Base-by-base conservation (phyloP, 2,329 filamentous ascomycete genomes). In the Penicillium sp. region DNA sequence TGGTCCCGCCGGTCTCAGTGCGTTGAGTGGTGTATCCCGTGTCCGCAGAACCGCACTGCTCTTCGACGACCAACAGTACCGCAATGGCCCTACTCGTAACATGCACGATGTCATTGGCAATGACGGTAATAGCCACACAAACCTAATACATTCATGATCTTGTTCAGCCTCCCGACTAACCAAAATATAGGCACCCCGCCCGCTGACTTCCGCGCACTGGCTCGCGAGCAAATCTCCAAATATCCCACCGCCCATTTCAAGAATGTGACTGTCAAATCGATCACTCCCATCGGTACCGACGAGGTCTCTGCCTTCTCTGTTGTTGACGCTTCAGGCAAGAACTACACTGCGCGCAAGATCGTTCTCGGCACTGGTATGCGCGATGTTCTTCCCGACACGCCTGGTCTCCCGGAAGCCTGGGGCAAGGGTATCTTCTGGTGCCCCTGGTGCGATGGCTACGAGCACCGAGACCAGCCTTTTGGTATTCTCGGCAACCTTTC, bases 361-460 rank as follows among this genome's bases (percentile, higher is more conserved):
- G 74, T 88, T 36, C 78, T 88, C 3, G 85, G 79, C 22, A 87
- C 85, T 0, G 86, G 85, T 5, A 70, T 88, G 19, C 73, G 72
- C 6, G 85, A 87, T 64, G 68, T 84, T 24, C 72, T 88, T 2
- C 84, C 86, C 1, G 22, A 58, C 0, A 87, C 84, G 0, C 84
- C 85, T 0, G 85, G 86, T 0, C 55, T 87, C 0, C 35, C 63
- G 7, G 81, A 85, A 55, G 82, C 80, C 66, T 88, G 82, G 81
- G 84, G 83, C 50, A 78, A 83, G 60, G 85, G 85, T 9, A 82
- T 87, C 56, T 87, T 75, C 73, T 87, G 85, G 84, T 88, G 85
- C 57, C 84, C 85, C 0, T 88, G 85, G 85, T 88, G 85, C 61
- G 85, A 88, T 66, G 85, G 85, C 13, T 78, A 82, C 62, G 85